Evolutionary conservation across 768 basidiomycete genomes (phyloP).

Genomic region (Mrakia frigida): DNA sequence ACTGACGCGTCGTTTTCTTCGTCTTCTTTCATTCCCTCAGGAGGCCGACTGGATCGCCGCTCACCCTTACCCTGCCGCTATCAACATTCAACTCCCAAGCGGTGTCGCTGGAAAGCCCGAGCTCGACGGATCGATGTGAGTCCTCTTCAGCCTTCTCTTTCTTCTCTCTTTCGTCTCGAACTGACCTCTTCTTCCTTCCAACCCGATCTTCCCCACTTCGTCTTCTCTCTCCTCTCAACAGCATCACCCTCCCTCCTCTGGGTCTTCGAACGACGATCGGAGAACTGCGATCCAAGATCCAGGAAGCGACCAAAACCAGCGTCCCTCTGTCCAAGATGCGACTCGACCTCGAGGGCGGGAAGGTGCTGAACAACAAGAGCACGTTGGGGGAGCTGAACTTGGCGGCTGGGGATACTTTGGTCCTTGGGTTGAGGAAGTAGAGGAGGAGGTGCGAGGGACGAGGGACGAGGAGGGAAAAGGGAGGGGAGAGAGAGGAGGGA

Average conservation of each 20-base stretch:
- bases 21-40: constrained; percentile 25
- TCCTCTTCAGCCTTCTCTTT: not conserved
- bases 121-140: constrained; percentile 56
- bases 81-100: constrained; percentile 75
- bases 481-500: too few relatives aligned
- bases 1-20: constrained; percentile 1
- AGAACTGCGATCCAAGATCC: constrained; percentile 81
- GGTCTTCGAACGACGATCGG: constrained; percentile 80
- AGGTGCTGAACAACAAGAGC: constrained; percentile 79
- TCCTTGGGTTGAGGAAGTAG: constrained; percentile 60
- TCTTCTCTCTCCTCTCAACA: constrained; percentile 45
- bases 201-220: too few relatives aligned
- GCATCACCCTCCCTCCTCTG: constrained; percentile 72
- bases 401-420: constrained; percentile 80
- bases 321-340: constrained; percentile 74
- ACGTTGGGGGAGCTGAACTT: constrained; percentile 82
- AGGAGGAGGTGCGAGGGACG: too few relatives aligned
- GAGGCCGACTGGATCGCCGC: constrained; percentile 74
- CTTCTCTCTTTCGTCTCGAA: not conserved
- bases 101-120: constrained; percentile 73
- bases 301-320: constrained; percentile 69
- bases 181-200: not conserved
- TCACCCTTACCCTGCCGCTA: constrained; percentile 85
- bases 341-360: constrained; percentile 55
- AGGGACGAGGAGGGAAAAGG: too few relatives aligned